Evolutionary conservation across 1,139 yeast genomes (phyloP).

Genomic region (Geotrichum histeridarum): DNA sequence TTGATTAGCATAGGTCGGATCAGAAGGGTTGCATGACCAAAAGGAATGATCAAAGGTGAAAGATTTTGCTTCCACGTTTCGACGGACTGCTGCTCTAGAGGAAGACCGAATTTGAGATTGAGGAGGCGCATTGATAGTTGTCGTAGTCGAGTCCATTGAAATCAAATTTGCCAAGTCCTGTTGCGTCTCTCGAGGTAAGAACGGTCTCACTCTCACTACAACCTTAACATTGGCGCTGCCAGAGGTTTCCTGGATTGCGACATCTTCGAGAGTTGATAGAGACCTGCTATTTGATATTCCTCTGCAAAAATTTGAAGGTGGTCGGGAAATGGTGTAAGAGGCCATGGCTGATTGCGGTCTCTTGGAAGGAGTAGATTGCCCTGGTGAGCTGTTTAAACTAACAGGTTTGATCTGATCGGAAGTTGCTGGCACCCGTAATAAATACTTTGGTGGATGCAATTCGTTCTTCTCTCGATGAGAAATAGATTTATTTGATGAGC

Average conservation of each 20-base stretch:
- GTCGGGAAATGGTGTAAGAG: not conserved
- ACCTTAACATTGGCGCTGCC: conserved; percentile 37
- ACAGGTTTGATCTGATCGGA: too few relatives aligned
- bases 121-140: conserved; percentile 27
- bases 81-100: conserved; percentile 18
- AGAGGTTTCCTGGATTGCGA: not conserved
- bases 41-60: conserved; percentile 57
- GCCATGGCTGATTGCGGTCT: conserved; percentile 18
- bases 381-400: not conserved
- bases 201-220: conserved; percentile 40
- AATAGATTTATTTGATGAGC: too few relatives aligned
- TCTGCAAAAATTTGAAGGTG: not conserved
- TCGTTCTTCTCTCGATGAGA: too few relatives aligned
- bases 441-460: not conserved
- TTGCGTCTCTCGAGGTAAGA: conserved; percentile 32
- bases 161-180: conserved; percentile 28
- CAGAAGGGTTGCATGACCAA: conserved; percentile 45
- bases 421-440: too few relatives aligned
- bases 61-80: conserved; percentile 29
- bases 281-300: not conserved
- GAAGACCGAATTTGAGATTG: conserved; percentile 15
- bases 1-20: conserved; percentile 46
- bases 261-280: conserved; percentile 2
- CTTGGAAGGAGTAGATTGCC: not conserved
- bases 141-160: conserved; percentile 28